Evolutionary conservation across 108 stramenopile species (phyloP), one percentile per base, ranked within the genome.

Genomic region (Nitzschia sp.): DNA sequence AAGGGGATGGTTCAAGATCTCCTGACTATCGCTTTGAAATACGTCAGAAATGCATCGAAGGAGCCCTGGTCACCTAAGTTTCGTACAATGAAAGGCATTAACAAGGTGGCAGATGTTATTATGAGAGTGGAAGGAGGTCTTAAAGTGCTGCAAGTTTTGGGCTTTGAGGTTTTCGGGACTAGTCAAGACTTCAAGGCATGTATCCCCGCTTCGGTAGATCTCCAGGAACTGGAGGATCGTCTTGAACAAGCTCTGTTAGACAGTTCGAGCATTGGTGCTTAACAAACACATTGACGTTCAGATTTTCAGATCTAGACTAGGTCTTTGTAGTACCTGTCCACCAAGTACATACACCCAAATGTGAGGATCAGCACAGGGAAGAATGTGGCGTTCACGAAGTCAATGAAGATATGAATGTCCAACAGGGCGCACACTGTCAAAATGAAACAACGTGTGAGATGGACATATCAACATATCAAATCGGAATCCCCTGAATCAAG

Each of bases 41-140:
- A 92, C 60, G 62, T 93, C 25, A 48, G 70, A 3, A 93, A 93
- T 71, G 76, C 75, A 24, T 50, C 53, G 19, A 79, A 81, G 48
- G 72, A 81, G 14, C 88, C 87, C 26, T 81, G 75, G 41, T 81
- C 82, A 19, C 79, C 79, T 7, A 82, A 86, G 56, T 90, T 81
- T 69, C 83, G 91, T 20, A 66, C 51, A 17, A 78, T 93, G 67
- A 82, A 84, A 62, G 69, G 86, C 12, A 68, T 77, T 63, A 89
- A 93, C 62, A 87, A 79, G 57, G 77, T 93, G 0, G 89, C 84
- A 19, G 91, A 93, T 73, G 75, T 72, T 42, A 78, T 93, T 6
- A 77, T 79, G 8, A 71, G 83, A 9, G 75, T 72, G 21, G 56
- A 76, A 37, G 86, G 85, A 37, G 77, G 85, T 20, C 42, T 87